Evolutionary conservation across 345 rosid species (phyloP), one percentile per base, ranked within the genome.

Genomic region (Turnera subulata): DNA sequence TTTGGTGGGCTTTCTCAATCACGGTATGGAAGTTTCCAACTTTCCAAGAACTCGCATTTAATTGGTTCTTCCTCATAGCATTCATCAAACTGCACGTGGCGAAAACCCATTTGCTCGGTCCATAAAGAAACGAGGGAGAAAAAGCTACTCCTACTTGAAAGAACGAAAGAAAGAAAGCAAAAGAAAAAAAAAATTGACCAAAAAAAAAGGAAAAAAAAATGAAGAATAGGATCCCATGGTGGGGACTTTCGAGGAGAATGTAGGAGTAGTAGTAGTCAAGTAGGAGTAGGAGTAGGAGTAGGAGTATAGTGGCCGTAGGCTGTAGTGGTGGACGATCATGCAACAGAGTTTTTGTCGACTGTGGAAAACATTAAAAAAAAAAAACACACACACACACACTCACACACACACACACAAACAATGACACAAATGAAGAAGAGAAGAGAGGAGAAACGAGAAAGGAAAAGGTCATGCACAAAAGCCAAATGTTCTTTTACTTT

Each of bases 161-260:
- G n/a, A 24, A 12, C 20, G 15, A 48, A 24, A 1, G 7, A 49
- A 23, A 50, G 5, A 8, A 49, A 21, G n/a, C 6, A 24, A 24
- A 35, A 35, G 11, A 11, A 20, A 20, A 18, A 5, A 45, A 18
- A n/a, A n/a, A n/a, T n/a, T n/a, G n/a, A n/a, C n/a, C n/a, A n/a
- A 22, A 7, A 6, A 48, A 21, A 48, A 13, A 21, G 26, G 20
- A 22, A 12, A 19, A 50, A n/a, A 0, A n/a, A 8, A 9, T 0
- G 3, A 29, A 33, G 39, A 50, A 1, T 14, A 58, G 38, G 23
- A 33, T 46, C 19, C 14, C 6, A 4, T 12, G 53, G 32, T 48
- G 26, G 37, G 55, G 56, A 47, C 20, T 47, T 55, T 40, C 14
- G n/a, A 40, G 45, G 45, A 40, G 45, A 40, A 40, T 40, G 45